Conservation (phyloP, 2,329 filamentous ascomycete genomes). For the Lecanosticta acicola region DNA sequence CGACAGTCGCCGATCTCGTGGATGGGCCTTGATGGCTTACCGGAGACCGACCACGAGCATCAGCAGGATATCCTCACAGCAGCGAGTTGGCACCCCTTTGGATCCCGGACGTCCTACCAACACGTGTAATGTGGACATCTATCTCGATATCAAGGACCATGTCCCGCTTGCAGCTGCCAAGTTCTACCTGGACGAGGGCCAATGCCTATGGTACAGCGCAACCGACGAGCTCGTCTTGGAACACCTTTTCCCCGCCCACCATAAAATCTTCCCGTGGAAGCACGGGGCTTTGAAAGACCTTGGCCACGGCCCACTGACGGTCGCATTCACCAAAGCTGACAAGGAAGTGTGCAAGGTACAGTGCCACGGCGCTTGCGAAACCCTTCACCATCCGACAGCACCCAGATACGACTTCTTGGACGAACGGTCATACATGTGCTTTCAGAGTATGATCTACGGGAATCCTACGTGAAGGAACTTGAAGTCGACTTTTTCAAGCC, state of each 20-base stretch:
- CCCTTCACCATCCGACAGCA: background rate
- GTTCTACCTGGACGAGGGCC: no score
- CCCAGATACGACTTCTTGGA: background rate
- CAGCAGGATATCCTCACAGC: no score
- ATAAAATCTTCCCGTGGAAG: constrained; percentile 1
- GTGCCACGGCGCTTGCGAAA: background rate
- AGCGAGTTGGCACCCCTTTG: no score
- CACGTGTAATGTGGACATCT: no score
- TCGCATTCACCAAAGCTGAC: background rate
- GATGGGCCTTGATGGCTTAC: no score
- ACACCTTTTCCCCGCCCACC: no score
- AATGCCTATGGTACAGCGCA: background rate
- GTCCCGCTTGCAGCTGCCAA: no score
- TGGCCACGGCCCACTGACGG: background rate
- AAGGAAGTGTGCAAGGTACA: background rate
- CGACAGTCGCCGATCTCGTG: no score
- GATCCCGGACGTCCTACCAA: no score
- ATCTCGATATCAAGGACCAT: no score
- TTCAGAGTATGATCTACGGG: background rate
- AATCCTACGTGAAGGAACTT: no score
- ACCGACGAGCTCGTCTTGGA: background rate
- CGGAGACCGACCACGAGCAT: constrained; percentile 1
- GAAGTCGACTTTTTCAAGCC: no score
- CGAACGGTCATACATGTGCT: background rate
- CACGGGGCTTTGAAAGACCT: background rate